phyloP scores from a whole-genome alignment of 176 grass and related monocot species.

The Musa acuminata region DNA sequence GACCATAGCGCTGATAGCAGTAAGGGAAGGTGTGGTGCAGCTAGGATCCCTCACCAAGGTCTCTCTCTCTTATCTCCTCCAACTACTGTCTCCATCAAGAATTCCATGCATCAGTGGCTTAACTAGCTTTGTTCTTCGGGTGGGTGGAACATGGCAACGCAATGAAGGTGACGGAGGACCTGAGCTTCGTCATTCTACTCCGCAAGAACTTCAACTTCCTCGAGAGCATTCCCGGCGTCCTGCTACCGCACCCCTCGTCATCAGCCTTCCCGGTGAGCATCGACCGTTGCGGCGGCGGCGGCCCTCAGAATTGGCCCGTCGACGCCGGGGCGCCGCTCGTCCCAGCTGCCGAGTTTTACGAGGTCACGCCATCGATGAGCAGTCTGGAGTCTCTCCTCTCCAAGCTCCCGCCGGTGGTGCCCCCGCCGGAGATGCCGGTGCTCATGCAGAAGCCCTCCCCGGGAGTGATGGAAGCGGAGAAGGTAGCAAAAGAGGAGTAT shows the following conservation, averaged over 20 bases:
- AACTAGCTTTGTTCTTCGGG: no score
- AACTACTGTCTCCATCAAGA: no score
- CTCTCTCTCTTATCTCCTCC: neutral
- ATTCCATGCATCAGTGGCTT: no score
- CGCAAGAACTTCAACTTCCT: conserved; percentile 82
- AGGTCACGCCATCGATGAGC: conserved; percentile 91
- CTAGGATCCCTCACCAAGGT: conserved; percentile 88
- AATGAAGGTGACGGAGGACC: conserved; percentile 54
- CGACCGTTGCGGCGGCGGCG: neutral
- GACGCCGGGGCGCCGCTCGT: neutral
- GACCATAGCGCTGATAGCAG: conserved; percentile 82
- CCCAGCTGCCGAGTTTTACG: conserved; percentile 48
- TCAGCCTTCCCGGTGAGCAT: neutral
- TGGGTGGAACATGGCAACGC: no score
- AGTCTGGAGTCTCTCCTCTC: conserved; percentile 87
- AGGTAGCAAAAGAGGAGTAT: no score
- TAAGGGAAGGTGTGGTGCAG: conserved; percentile 88
- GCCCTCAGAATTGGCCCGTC: conserved; percentile 13
- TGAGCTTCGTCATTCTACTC: conserved; percentile 66
- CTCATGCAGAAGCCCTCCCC: neutral
- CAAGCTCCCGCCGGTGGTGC: conserved; percentile 72
- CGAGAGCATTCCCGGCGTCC: conserved; percentile 82
- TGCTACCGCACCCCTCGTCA: conserved; percentile 75
- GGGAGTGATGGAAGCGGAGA: neutral
- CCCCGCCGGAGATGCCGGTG: conserved; percentile 9